Percentiles rank a stretch among this genome's conserved stretches.
Conservation (phyloP, 2,329 filamentous ascomycete species). For the Fusarium bactridioides region DNA sequence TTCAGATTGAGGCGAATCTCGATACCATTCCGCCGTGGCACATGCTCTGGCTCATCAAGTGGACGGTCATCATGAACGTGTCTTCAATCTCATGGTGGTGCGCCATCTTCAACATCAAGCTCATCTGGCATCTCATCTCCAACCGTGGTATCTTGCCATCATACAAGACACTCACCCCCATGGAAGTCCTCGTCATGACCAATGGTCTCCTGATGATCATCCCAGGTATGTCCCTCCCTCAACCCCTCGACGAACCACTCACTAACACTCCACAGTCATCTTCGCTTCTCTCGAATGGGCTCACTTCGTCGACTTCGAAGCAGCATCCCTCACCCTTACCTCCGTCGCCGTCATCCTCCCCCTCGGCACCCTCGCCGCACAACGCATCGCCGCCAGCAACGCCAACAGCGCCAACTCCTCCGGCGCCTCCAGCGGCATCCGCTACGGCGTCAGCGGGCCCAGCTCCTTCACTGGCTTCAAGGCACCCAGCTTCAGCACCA, state of each 20-base stretch:
- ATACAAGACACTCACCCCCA: constrained; percentile 53
- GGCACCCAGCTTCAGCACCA: constrained; percentile 29
- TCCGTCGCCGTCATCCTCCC: constrained; percentile 61
- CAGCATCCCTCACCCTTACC: constrained; percentile 58
- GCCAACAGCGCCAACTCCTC: constrained; percentile 32
- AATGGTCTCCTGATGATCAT: constrained; percentile 65
- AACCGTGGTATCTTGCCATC: constrained; percentile 58
- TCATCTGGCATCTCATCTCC: constrained; percentile 56
- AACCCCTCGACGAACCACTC: not conserved
- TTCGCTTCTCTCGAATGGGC: constrained; percentile 59
- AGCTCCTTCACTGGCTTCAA: constrained; percentile 37
- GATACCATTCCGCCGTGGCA: constrained; percentile 28
- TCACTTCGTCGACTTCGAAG: constrained; percentile 54
- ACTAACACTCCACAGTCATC: constrained; percentile 50
- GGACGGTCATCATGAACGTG: constrained; percentile 51
- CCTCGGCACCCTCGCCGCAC: constrained; percentile 60
- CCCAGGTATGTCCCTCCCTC: constrained; percentile 52
- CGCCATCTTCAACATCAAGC: constrained; percentile 61
- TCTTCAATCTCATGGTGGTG: constrained; percentile 62
- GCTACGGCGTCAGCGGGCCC: constrained; percentile 21
- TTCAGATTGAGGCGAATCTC: constrained; percentile 48
- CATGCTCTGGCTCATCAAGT: constrained; percentile 50
- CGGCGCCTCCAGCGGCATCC: constrained; percentile 19
- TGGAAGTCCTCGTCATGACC: constrained; percentile 64
- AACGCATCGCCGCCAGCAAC: constrained; percentile 49